Conservation (phyloP, 2,329 filamentous ascomycete genomes). For the Arthrocladium fulminans region DNA sequence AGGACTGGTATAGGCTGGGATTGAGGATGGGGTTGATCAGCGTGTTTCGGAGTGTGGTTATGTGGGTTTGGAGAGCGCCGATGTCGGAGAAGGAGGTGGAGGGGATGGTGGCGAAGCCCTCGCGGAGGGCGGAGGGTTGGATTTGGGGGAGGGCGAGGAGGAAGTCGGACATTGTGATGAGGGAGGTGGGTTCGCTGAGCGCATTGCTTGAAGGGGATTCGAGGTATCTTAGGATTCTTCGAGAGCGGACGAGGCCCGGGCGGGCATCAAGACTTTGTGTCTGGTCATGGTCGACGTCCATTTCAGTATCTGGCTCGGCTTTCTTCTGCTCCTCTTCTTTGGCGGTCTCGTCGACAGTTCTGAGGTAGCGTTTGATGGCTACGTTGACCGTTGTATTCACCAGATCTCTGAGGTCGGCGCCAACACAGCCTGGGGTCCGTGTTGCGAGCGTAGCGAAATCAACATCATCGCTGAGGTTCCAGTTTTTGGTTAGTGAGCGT, state of each 20-base stretch:
- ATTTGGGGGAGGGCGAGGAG: slow-evolving; percentile 64
- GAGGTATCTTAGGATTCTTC: not conserved
- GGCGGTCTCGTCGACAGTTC: slow-evolving; percentile 39
- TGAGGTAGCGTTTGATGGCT: slow-evolving; percentile 53
- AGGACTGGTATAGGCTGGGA: slow-evolving; percentile 64
- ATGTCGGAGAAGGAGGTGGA: slow-evolving; percentile 90
- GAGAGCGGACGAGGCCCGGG: no score
- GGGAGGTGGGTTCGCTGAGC: slow-evolving; percentile 36
- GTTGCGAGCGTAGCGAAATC: slow-evolving; percentile 68
- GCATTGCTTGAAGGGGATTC: not conserved
- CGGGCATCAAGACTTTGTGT: no score
- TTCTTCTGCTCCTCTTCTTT: slow-evolving; percentile 15
- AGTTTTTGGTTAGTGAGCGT: slow-evolving; percentile 58
- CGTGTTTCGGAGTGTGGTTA: slow-evolving; percentile 70
- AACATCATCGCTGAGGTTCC: slow-evolving; percentile 58
- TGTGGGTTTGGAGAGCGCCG: slow-evolving; percentile 70
- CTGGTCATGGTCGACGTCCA: slow-evolving; percentile 31
- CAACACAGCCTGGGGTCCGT: slow-evolving; percentile 84
- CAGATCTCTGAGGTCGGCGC: slow-evolving; percentile 71
- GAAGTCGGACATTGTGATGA: slow-evolving; percentile 61
- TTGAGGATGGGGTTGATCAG: slow-evolving; percentile 84
- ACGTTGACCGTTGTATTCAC: slow-evolving; percentile 57
- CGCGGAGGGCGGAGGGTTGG: slow-evolving; percentile 73
- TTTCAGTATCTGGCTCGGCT: slow-evolving; percentile 38
- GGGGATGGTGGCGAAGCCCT: slow-evolving; percentile 91